These are phyloP conservation scores for Pisolithus microcarpus DNA, from an alignment of 768 basidiomycete genomes.

Conservation along the genomic window DNA sequence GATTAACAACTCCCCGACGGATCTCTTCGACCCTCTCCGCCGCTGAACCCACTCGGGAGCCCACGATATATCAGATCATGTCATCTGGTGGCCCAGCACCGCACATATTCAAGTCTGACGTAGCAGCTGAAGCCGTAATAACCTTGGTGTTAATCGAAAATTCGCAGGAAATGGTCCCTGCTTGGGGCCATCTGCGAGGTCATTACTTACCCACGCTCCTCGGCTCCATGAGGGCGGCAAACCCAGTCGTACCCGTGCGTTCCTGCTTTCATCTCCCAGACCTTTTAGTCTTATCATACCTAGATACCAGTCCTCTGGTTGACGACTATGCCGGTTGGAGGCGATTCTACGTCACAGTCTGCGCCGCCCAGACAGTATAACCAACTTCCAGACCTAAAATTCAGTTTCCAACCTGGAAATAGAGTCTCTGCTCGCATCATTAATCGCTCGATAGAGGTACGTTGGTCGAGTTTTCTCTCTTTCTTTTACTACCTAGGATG, in stretches of 20 bases:
- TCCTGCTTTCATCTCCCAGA: neutral
- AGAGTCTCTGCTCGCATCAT: conserved; percentile 37
- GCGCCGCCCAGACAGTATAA: conserved; percentile 35
- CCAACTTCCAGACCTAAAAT: conserved; percentile 35
- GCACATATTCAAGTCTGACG: conserved; percentile 17
- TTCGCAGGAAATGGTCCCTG: conserved; percentile 35
- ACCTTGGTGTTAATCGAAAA: conserved; percentile 53
- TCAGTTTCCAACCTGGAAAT: conserved; percentile 38
- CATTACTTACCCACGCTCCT: conserved; percentile 39
- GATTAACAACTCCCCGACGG: neutral
- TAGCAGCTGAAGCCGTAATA: conserved; percentile 16
- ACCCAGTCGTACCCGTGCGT: conserved; percentile 37
- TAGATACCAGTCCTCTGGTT: conserved; percentile 36
- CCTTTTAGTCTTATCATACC: neutral
- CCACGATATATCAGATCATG: conserved; percentile 9
- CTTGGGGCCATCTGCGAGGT: conserved; percentile 46
- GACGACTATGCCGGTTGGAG: conserved; percentile 37
- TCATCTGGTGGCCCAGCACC: conserved; percentile 4
- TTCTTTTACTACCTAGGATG: neutral
- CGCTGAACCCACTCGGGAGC: conserved; percentile 10
- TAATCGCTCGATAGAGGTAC: conserved; percentile 40
- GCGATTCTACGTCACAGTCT: conserved; percentile 15
- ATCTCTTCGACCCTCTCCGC: neutral
- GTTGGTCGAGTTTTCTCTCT: conserved; percentile 3
- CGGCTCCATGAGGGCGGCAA: conserved; percentile 33